These are phyloP conservation scores for Bifiguratus adelaidae DNA, from an alignment of 192 early-diverging fungal species.

Conservation along the genomic window DNA sequence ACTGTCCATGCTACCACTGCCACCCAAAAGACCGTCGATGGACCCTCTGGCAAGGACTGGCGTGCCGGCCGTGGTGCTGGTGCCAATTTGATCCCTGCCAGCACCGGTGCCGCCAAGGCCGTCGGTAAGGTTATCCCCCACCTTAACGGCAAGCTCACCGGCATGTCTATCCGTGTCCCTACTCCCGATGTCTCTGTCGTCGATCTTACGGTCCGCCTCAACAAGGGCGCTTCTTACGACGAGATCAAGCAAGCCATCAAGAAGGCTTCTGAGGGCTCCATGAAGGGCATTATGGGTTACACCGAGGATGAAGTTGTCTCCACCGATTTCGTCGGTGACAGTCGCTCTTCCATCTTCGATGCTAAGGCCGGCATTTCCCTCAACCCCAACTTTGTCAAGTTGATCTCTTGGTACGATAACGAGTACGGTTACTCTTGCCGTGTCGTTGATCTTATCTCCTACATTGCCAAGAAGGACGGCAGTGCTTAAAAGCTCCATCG, in stretches of 20 bases:
- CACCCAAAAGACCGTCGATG: slow-evolving; percentile 99
- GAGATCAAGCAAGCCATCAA: slow-evolving; percentile 84
- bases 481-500: too few relatives aligned
- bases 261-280: slow-evolving; percentile 60
- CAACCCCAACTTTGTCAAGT: slow-evolving; percentile 93
- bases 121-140: slow-evolving; percentile 95
- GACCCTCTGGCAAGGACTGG: slow-evolving; percentile 96
- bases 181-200: slow-evolving; percentile 94
- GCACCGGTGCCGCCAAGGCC: slow-evolving; percentile 98
- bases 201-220: slow-evolving; percentile 88
- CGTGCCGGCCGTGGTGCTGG: slow-evolving; percentile 91
- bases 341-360: slow-evolving; percentile 89
- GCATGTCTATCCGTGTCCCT: slow-evolving; percentile 97
- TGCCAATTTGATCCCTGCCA: slow-evolving; percentile 93
- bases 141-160: slow-evolving; percentile 93
- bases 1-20: slow-evolving; percentile 97
- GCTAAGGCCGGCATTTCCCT: slow-evolving; percentile 92
- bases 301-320: slow-evolving; percentile 95
- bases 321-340: slow-evolving; percentile 88
- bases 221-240: slow-evolving; percentile 84
- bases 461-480: slow-evolving; percentile 32
- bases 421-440: slow-evolving; percentile 90
- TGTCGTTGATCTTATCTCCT: slow-evolving; percentile 80
- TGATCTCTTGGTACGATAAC: slow-evolving; percentile 91
- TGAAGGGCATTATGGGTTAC: slow-evolving; percentile 87